These are phyloP conservation scores for Penicillium sp. DNA, from an alignment of 2,329 filamentous ascomycete genomes.

Conservation along the genomic window DNA sequence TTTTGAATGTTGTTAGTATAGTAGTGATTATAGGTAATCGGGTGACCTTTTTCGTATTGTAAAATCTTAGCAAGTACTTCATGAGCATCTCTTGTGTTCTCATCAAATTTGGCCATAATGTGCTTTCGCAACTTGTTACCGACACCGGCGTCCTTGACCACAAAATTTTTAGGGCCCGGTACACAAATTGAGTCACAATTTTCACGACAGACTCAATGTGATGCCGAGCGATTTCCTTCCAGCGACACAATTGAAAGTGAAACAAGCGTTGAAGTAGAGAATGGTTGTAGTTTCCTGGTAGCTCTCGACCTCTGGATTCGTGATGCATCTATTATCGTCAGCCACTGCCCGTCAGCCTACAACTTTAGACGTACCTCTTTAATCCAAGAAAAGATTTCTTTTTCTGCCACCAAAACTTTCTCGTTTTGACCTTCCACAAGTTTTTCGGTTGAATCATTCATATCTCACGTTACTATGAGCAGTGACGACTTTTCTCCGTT, in stretches of 20 bases:
- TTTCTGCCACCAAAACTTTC: background rate
- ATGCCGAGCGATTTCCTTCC: conserved; percentile 15
- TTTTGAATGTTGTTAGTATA: conserved; percentile 10
- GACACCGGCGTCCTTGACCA: conserved; percentile 7
- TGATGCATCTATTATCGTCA: conserved; percentile 10
- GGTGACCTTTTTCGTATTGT: conserved; percentile 17
- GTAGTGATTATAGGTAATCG: conserved; percentile 31
- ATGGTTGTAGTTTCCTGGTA: conserved; percentile 28
- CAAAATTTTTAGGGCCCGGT: conserved; percentile 4
- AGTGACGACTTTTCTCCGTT: background rate
- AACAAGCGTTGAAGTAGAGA: conserved; percentile 22
- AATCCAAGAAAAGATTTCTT: background rate
- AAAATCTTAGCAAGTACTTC: conserved; percentile 6
- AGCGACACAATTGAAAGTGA: conserved; percentile 23
- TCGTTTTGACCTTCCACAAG: background rate
- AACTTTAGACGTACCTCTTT: background rate
- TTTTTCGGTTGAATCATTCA: background rate
- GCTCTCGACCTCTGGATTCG: conserved; percentile 21
- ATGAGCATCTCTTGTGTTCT: background rate
- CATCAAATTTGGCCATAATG: background rate
- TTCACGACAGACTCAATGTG: conserved; percentile 10
- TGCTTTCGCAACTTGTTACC: conserved; percentile 2
- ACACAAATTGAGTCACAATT: conserved; percentile 10
- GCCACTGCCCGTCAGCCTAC: background rate
- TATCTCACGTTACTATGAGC: background rate